A percentile compares a stretch with the other conserved stretches of the same genome.
Evolutionary conservation across 176 grass and related monocot species (phyloP).

Genomic region (Rhynchospora breviuscula): DNA sequence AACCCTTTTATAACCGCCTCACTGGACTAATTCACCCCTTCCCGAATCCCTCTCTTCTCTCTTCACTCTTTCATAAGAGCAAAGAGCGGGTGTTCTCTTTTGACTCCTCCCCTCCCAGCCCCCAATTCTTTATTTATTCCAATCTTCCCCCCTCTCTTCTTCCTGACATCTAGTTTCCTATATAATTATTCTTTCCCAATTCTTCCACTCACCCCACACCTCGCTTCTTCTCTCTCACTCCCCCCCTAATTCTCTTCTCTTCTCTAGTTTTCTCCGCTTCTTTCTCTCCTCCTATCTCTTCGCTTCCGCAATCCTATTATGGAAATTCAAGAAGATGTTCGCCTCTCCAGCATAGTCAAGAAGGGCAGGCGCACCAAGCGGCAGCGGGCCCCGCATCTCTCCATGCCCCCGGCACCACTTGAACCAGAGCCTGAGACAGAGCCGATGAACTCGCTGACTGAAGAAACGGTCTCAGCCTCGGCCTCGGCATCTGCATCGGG

Average conservation of each 20-base stretch:
- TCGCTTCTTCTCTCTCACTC: slow-evolving; percentile 16
- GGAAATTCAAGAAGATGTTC: slow-evolving; percentile 21
- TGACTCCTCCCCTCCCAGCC: not conserved
- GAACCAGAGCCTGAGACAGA: not conserved
- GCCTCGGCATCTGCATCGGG: slow-evolving; percentile 17
- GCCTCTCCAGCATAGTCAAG: slow-evolving; percentile 20
- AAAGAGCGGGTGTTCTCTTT: slow-evolving; percentile 2
- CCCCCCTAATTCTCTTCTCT: slow-evolving; percentile 12
- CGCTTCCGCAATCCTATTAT: slow-evolving; percentile 23
- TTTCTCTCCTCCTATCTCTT: not conserved
- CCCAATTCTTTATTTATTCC: slow-evolving; percentile 4
- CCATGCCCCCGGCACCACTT: not conserved
- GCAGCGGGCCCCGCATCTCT: not conserved
- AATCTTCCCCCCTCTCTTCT: slow-evolving; percentile 26
- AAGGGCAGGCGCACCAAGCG: slow-evolving; percentile 85
- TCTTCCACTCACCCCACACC: slow-evolving; percentile 28
- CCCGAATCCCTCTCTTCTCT: slow-evolving; percentile 4
- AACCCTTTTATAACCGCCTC: slow-evolving; percentile 3
- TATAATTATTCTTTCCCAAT: slow-evolving; percentile 31
- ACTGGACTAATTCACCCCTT: slow-evolving; percentile 1
- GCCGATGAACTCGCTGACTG: not conserved
- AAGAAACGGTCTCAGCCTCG: slow-evolving; percentile 21
- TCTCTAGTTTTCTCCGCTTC: not conserved
- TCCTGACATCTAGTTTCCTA: slow-evolving; percentile 43
- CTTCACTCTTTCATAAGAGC: not conserved